Evolutionary conservation across 1,284 basidiomycete species (phyloP).

Genomic region (Hypsizygus ulmarius): DNA sequence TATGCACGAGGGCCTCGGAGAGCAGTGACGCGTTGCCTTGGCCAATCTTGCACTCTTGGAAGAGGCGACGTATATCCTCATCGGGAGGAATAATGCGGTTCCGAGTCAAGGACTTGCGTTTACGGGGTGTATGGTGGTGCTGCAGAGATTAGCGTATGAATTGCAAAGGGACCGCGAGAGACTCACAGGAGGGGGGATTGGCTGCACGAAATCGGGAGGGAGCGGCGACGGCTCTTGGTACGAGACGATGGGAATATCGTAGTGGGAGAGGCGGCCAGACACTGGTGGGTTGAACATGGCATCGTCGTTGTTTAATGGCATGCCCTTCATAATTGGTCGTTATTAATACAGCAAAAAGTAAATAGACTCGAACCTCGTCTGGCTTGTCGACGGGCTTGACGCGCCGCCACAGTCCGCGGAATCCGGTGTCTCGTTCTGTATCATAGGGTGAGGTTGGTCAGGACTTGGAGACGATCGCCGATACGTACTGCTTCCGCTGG

Average conservation of each 20-base stretch:
- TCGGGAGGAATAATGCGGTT: slow-evolving; percentile 68
- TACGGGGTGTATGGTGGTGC: slow-evolving; percentile 28
- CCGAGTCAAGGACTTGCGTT: slow-evolving; percentile 39
- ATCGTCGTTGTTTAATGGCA: slow-evolving; percentile 73
- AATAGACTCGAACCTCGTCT: slow-evolving; percentile 50
- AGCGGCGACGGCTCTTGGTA: slow-evolving; percentile 32
- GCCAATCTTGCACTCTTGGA: slow-evolving; percentile 77
- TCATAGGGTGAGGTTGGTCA: slow-evolving; percentile 5
- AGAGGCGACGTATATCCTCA: slow-evolving; percentile 73
- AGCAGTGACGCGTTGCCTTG: slow-evolving; percentile 68
- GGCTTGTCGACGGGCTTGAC: slow-evolving; percentile 69
- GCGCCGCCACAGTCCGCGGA: slow-evolving; percentile 64
- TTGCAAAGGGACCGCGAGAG: slow-evolving; percentile 6
- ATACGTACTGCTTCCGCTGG: slow-evolving; percentile 47
- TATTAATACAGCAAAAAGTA: neutral
- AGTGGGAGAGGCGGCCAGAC: slow-evolving; percentile 25
- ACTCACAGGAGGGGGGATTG: slow-evolving; percentile 27
- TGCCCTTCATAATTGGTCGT: slow-evolving; percentile 39
- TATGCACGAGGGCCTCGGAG: slow-evolving; percentile 59
- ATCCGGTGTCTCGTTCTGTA: slow-evolving; percentile 40
- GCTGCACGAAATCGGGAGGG: slow-evolving; percentile 21
- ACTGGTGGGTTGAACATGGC: slow-evolving; percentile 72
- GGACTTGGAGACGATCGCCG: neutral
- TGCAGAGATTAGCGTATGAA: slow-evolving; percentile 7
- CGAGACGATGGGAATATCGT: slow-evolving; percentile 28